A percentile compares a stretch with the other conserved stretches of the same genome.
These are phyloP conservation scores for Emergomyces pasteurianus DNA, from an alignment of 2,329 filamentous ascomycete species.

Conservation along the genomic window DNA sequence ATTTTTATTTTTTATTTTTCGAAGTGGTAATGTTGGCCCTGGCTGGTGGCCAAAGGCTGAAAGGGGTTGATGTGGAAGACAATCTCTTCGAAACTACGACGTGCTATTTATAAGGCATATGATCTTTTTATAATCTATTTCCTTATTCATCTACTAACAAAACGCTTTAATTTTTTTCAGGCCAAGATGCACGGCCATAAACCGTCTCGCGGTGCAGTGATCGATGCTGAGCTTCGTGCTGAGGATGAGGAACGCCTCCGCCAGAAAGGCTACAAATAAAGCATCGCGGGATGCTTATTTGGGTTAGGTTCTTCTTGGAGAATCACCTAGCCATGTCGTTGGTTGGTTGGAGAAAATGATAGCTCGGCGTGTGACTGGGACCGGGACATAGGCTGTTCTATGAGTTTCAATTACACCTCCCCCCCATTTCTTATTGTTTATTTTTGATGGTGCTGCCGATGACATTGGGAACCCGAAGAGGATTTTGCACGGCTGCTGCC, in stretches of 20 bases:
- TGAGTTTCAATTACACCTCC: no score
- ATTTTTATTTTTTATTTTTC: not conserved
- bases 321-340: not conserved
- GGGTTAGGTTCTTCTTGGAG: not conserved
- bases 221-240: constrained; percentile 33
- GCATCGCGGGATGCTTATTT: not conserved
- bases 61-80: not conserved
- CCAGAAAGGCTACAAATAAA: constrained; percentile 22
- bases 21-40: not conserved
- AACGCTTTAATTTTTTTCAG: constrained; percentile 14
- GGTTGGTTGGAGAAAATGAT: not conserved
- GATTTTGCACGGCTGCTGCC: no score
- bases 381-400: no score
- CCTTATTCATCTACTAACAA: not conserved
- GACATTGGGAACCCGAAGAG: no score
- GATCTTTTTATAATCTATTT: not conserved
- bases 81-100: not conserved
- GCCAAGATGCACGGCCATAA: constrained; percentile 35
- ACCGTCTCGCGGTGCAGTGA: constrained; percentile 36
- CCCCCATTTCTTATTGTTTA: no score
- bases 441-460: no score
- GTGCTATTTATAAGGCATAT: not conserved
- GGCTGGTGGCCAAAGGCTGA: not conserved
- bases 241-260: constrained; percentile 33
- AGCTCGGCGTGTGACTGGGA: not conserved